Base-by-base conservation (phyloP, 371 early-diverging fungal genomes). In the Dichotomocladium elegans region DNA sequence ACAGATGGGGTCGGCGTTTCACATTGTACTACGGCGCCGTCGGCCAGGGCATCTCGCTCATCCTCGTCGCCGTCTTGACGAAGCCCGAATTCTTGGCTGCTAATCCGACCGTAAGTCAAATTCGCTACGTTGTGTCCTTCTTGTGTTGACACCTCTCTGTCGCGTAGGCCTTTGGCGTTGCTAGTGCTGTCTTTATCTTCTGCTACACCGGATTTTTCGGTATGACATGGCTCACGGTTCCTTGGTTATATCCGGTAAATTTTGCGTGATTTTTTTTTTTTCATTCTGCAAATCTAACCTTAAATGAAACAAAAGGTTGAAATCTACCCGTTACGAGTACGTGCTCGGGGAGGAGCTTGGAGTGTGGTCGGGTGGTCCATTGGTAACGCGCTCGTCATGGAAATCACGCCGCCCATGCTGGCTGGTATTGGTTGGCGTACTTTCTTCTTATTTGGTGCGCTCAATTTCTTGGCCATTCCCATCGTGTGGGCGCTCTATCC, bases 41-140 rank as follows among this genome's bases (percentile, higher is more conserved):
- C 8, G 53, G 50, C 14, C 68, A 68, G 50, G 72, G 69, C 14
- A 57, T 72, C 5, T 65, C 64, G 0, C 50, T 72, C 4, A 47
- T 69, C 22, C 43, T 69, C 21, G 63, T 72, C 3, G 63, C 70
- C 22, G 58, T 72, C 3, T 44, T 72, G 19, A 64, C 68, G 12
- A 69, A 72, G 17, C 67, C 71, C 0, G 58, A 57, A 0, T 68
- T 69, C 35, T 51, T 68, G 60, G 58, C 22, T 2, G 49, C 55
- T 10, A 68, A 67, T 7, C 43, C 31, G 70, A 50, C 63, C 54
- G 37, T 75, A 75, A 19, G 76, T 66, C 15, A 74, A 51, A 63
- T 71, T 74, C 14, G 75, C 69, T 29, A 74, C 75, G 60, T 70
- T 65, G 47, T 69, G 72, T 3, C 68, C 72, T 48, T 72, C 66